Conservation (phyloP, 164 flowering plant genomes). For the Aristolochia fimbriata region DNA sequence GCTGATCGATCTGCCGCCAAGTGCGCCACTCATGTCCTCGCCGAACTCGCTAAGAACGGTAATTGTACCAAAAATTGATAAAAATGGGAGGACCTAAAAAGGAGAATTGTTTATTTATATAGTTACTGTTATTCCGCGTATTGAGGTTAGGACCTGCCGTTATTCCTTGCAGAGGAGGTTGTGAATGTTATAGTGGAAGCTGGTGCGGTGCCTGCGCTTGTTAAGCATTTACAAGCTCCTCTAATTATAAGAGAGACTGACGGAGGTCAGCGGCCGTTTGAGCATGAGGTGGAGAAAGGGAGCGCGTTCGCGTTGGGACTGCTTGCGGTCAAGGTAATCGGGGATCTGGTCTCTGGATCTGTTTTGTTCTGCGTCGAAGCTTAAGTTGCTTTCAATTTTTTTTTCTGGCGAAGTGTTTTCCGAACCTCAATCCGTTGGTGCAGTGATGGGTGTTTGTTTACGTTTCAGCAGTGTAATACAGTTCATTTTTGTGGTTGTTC, state of each 20-base stretch:
- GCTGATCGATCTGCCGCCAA: slow-evolving; percentile 74
- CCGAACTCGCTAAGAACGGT: slow-evolving; percentile 87
- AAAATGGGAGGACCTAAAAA: background rate
- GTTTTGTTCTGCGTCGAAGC: no score
- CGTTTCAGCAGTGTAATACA: no score
- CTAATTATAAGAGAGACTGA: slow-evolving; percentile 25
- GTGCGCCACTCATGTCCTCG: slow-evolving; percentile 66
- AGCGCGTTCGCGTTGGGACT: slow-evolving; percentile 82
- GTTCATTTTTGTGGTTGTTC: no score
- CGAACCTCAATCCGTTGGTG: no score
- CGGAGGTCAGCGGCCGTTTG: slow-evolving; percentile 37
- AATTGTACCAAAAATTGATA: background rate
- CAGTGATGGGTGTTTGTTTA: no score
- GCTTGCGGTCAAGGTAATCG: slow-evolving; percentile 71
- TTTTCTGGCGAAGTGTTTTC: no score
- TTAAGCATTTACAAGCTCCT: slow-evolving; percentile 70
- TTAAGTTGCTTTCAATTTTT: no score
- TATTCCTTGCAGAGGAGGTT: slow-evolving; percentile 43
- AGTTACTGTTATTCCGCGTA: slow-evolving; percentile 4
- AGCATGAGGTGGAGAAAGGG: slow-evolving; percentile 89
- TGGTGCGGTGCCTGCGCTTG: slow-evolving; percentile 76
- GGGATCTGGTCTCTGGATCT: background rate
- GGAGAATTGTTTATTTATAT: background rate
- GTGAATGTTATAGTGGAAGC: slow-evolving; percentile 77
- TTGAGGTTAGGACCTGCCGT: background rate